Conservation (phyloP, 768 basidiomycete genomes). For the Mycena olivaceomarginata region DNA sequence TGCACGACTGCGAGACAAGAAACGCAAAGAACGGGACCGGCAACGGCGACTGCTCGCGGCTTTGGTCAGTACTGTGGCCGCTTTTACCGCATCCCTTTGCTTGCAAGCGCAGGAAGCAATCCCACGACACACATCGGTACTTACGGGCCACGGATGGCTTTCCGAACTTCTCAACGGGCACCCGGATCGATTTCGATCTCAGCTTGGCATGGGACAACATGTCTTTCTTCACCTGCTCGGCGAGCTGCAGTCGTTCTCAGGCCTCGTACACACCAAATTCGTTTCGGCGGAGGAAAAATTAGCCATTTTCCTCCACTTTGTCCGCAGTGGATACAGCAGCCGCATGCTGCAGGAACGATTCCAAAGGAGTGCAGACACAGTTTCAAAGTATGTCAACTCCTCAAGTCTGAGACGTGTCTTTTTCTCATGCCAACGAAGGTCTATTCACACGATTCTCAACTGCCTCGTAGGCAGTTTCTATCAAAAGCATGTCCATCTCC, state of each 20-base stretch:
- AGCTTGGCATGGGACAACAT: constrained; percentile 47
- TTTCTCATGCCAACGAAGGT: no score
- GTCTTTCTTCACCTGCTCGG: constrained; percentile 49
- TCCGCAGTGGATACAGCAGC: no score
- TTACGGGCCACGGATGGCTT: constrained; percentile 48
- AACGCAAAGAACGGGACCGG: neutral
- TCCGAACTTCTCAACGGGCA: constrained; percentile 47
- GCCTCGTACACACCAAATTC: constrained; percentile 41
- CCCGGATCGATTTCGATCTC: constrained; percentile 34
- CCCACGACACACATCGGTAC: constrained; percentile 43
- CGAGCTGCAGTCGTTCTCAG: constrained; percentile 41
- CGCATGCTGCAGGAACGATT: no score
- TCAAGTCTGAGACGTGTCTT: no score
- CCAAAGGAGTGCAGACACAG: no score
- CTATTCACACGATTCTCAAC: no score
- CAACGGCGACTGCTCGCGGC: neutral
- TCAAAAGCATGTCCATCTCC: no score
- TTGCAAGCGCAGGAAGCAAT: neutral
- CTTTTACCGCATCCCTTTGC: neutral
- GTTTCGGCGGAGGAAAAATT: constrained; percentile 44
- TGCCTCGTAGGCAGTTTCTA: no score
- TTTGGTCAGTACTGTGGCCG: neutral
- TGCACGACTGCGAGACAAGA: neutral
- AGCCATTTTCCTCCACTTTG: constrained; percentile 44
- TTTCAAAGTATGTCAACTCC: no score